A percentile compares a stretch with the other conserved stretches of the same genome.
Evolutionary conservation across 345 rosid genomes (phyloP).

Genomic region (Brassica cretica): DNA sequence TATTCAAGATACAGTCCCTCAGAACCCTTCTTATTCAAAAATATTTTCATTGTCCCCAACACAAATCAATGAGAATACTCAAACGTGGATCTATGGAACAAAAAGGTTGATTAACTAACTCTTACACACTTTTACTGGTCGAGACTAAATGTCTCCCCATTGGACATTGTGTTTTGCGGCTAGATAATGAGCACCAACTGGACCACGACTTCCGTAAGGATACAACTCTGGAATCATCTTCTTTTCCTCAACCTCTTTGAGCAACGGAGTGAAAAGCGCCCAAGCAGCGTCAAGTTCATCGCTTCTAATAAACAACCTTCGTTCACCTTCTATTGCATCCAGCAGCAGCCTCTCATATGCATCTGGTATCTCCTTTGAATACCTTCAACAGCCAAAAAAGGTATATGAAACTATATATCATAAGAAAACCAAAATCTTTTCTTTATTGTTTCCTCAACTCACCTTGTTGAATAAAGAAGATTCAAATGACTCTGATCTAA

Average conservation of each 20-base stretch:
- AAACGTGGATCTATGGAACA: slow-evolving; percentile 23
- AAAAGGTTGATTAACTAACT: background rate
- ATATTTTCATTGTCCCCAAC: slow-evolving; percentile 2
- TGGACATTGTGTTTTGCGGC: slow-evolving; percentile 88
- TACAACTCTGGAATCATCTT: slow-evolving; percentile 73
- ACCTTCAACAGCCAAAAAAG: too few relatives aligned
- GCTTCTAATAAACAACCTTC: slow-evolving; percentile 88
- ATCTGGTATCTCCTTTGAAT: slow-evolving; percentile 93
- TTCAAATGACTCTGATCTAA: slow-evolving; percentile 83
- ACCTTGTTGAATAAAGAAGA: slow-evolving; percentile 85
- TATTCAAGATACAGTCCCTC: background rate
- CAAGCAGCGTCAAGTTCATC: slow-evolving; percentile 98
- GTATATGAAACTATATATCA: too few relatives aligned
- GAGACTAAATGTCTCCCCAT: slow-evolving; percentile 75
- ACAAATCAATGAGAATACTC: background rate
- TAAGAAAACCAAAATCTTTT: background rate
- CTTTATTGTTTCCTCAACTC: background rate
- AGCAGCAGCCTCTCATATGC: slow-evolving; percentile 96
- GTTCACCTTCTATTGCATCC: slow-evolving; percentile 94
- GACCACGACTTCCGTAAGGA: slow-evolving; percentile 96
- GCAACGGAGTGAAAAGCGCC: slow-evolving; percentile 80
- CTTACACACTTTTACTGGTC: slow-evolving; percentile 45
- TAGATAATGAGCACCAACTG: slow-evolving; percentile 95
- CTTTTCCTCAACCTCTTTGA: slow-evolving; percentile 81
- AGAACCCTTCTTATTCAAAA: slow-evolving; percentile 4